These are phyloP conservation scores for Funneliformis mosseae DNA, from an alignment of 192 early-diverging fungal species.

Conservation along the genomic window DNA sequence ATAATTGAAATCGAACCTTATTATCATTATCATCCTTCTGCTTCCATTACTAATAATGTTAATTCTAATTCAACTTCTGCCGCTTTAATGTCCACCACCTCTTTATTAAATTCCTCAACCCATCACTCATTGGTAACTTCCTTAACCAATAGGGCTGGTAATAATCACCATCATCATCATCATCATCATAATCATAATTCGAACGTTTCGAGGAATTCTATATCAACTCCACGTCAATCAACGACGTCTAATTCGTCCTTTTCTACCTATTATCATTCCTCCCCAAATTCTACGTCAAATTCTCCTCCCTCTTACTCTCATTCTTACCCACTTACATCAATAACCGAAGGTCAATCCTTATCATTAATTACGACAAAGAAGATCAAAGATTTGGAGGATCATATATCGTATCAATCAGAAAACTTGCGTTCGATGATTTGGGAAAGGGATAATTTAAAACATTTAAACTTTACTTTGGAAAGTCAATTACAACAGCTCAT, in stretches of 20 bases:
- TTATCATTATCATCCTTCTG: background rate
- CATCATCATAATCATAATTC: no score
- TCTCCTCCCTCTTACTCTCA: background rate
- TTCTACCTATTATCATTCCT: background rate
- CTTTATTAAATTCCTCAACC: background rate
- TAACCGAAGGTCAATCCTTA: constrained; percentile 16
- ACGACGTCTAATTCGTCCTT: background rate
- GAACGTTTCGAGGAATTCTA: background rate
- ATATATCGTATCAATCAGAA: constrained; percentile 23
- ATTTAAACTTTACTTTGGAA: constrained; percentile 9
- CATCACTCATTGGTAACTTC: background rate
- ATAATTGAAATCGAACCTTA: constrained; percentile 24
- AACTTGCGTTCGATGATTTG: constrained; percentile 9
- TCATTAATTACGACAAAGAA: background rate
- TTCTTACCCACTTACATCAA: background rate
- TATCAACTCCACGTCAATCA: background rate
- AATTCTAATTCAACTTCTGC: background rate
- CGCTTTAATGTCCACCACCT: constrained; percentile 1
- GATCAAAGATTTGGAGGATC: constrained; percentile 6
- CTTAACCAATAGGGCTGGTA: background rate
- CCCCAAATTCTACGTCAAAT: background rate
- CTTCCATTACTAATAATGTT: background rate
- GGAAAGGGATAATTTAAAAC: constrained; percentile 25
- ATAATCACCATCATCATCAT: no score
- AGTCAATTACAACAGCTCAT: background rate